Base-by-base conservation (phyloP, 2,329 filamentous ascomycete species). In the Trichoderma sp. region DNA sequence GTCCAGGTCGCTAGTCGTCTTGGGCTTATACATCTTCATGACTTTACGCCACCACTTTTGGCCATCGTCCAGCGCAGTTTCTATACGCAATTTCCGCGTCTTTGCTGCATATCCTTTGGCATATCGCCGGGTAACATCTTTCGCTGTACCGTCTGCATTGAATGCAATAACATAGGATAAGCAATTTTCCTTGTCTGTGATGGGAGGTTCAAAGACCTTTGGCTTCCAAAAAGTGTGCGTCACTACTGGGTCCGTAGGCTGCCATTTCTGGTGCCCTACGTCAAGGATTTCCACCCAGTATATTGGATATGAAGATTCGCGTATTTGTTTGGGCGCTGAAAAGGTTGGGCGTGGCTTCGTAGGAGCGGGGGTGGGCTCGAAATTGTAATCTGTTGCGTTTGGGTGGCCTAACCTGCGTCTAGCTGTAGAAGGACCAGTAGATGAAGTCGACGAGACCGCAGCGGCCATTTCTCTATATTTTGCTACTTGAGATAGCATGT, bases 261-360 rank as follows among this genome's bases (percentile, higher is more conserved):
- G 90, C 97, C 97, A 99, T 86, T 95, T 97, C 81, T 98, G 94
- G 78, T 95, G 91, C 0, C 93, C 93, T 71, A 91, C 87, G 77
- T 98, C 95, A 78, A 98, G 94, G 4, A 94, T 92, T 84, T 99
- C 97, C 0, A 98, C 93, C 97, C 97, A 99, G 82, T 95, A 98
- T 3, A 98, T 89, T 0, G 97, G 97, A 80, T 93, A 94, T 0
- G 90, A 84, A 0, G 95, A 95, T 80, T 96, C 94, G 29, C 88
- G 88, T 12, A 93, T 89, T 16, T 81, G 84, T 72, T 84, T 85
- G 12, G 81, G 85, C 69, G 78, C 80, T 29, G 81, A 84, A 80
- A 81, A 83, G 31, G 77, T 78, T 53, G 80, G 79, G n/a, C 81
- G 80, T 1, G 82, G 77, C 31, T 31, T 35, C 1, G 79, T 78